Evolutionary conservation across 2,329 filamentous ascomycete genomes (phyloP).

Genomic region (Xylaria sp.): DNA sequence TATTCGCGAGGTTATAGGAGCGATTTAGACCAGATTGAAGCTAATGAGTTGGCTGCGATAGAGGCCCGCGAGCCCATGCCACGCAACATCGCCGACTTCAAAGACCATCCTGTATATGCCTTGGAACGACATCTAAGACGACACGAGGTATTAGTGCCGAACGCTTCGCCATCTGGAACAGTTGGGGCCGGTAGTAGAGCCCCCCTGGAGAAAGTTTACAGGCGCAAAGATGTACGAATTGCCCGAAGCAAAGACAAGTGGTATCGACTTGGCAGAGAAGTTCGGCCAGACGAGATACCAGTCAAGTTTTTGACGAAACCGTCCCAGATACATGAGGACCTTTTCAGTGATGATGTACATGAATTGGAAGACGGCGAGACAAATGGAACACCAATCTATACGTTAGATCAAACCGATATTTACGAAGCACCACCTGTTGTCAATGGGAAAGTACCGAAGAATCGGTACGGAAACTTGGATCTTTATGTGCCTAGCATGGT

Average conservation of each 20-base stretch:
- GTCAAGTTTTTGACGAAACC: slow-evolving; percentile 75
- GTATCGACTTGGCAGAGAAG: slow-evolving; percentile 86
- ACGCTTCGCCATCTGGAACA: slow-evolving; percentile 77
- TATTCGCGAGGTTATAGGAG: slow-evolving; percentile 58
- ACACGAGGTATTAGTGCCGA: slow-evolving; percentile 83
- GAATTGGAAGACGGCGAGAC: slow-evolving; percentile 55
- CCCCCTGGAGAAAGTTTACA: slow-evolving; percentile 80
- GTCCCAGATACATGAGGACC: slow-evolving; percentile 50
- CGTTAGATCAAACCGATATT: slow-evolving; percentile 72
- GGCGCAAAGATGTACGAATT: slow-evolving; percentile 80
- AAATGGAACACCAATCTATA: slow-evolving; percentile 68
- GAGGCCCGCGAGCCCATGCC: slow-evolving; percentile 86
- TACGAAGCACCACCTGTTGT: slow-evolving; percentile 83
- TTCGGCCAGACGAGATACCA: slow-evolving; percentile 82
- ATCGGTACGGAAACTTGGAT: slow-evolving; percentile 93
- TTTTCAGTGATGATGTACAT: slow-evolving; percentile 55
- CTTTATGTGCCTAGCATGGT: slow-evolving; percentile 94
- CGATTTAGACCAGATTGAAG: slow-evolving; percentile 86
- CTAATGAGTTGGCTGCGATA: slow-evolving; percentile 76
- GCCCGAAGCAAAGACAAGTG: slow-evolving; percentile 87
- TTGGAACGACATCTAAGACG: slow-evolving; percentile 85
- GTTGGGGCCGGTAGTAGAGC: slow-evolving; percentile 74
- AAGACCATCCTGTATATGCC: slow-evolving; percentile 84
- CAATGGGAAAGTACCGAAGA: slow-evolving; percentile 82
- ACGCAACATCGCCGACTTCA: slow-evolving; percentile 86